Evolutionary conservation across 331 rosid genomes (phyloP).

Genomic region (Spiraea crenata): DNA sequence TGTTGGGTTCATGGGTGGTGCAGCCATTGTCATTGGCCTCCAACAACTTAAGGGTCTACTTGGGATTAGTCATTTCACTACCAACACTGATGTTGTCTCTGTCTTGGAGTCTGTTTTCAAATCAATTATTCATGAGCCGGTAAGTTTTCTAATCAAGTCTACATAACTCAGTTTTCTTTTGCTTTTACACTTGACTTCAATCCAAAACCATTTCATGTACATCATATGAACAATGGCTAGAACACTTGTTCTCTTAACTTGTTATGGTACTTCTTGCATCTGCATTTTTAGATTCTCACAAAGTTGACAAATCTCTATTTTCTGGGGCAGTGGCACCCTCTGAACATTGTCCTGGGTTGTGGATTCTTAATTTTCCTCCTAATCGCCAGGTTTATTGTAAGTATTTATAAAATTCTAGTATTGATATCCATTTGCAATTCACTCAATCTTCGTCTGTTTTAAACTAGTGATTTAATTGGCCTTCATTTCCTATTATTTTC

Average conservation of each 20-base stretch:
- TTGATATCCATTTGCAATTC: background rate
- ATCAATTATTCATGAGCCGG: slow-evolving; percentile 36
- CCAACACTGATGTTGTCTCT: slow-evolving; percentile 42
- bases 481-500: slow-evolving; percentile 6
- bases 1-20: slow-evolving; percentile 55
- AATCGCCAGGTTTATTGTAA: slow-evolving; percentile 41
- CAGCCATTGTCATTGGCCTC: slow-evolving; percentile 54
- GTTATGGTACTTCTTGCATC: background rate
- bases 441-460: background rate
- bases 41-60: slow-evolving; percentile 45
- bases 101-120: slow-evolving; percentile 35
- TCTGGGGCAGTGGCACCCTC: slow-evolving; percentile 38
- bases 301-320: background rate
- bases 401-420: slow-evolving; percentile 3
- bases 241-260: background rate
- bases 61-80: slow-evolving; percentile 40
- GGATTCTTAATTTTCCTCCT: slow-evolving; percentile 44
- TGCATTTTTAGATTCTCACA: background rate
- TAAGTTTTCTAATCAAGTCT: slow-evolving; percentile 16
- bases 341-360: slow-evolving; percentile 47
- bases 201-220: background rate
- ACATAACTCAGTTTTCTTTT: background rate
- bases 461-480: background rate
- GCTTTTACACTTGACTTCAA: background rate
- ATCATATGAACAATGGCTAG: background rate